Evolutionary conservation across 163 green algal genomes (phyloP).

Genomic region (Botryococcus braunii): DNA sequence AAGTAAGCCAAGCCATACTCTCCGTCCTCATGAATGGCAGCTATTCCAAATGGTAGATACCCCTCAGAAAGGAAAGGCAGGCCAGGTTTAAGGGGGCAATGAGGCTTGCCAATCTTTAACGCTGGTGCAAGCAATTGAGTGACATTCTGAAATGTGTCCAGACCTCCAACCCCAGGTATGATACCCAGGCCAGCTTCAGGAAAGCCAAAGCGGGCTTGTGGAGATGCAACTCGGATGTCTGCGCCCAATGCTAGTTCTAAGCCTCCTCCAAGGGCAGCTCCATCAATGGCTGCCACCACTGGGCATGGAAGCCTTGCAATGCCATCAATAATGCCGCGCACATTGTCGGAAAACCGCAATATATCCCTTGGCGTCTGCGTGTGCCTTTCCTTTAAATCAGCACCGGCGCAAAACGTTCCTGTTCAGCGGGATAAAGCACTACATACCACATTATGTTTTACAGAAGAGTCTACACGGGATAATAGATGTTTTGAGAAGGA

Average conservation of each 20-base stretch:
- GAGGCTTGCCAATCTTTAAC: no score
- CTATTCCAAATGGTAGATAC: no score
- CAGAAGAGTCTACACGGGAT: background rate
- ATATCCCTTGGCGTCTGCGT: constrained; percentile 2
- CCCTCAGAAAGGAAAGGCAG: no score
- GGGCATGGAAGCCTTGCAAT: constrained; percentile 1
- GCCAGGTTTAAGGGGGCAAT: no score
- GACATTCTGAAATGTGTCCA: no score
- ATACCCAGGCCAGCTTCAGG: constrained; percentile 11
- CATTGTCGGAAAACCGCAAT: background rate
- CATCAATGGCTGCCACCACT: constrained; percentile 4
- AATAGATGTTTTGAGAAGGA: background rate
- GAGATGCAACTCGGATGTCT: background rate
- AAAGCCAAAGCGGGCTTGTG: background rate
- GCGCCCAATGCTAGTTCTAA: constrained; percentile 5
- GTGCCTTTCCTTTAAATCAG: constrained; percentile 6
- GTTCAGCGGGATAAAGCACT: background rate
- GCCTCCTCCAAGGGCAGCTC: constrained; percentile 3
- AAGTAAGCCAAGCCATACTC: no score
- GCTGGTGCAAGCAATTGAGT: no score
- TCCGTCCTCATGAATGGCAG: no score
- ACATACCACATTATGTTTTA: background rate
- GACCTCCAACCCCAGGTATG: constrained; percentile 13
- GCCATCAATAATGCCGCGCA: background rate
- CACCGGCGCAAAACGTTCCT: constrained; percentile 11